A percentile compares a stretch with the other conserved stretches of the same genome.
Evolutionary conservation across 1,139 yeast genomes (phyloP).

Genomic region (Candida dubliniensis): DNA sequence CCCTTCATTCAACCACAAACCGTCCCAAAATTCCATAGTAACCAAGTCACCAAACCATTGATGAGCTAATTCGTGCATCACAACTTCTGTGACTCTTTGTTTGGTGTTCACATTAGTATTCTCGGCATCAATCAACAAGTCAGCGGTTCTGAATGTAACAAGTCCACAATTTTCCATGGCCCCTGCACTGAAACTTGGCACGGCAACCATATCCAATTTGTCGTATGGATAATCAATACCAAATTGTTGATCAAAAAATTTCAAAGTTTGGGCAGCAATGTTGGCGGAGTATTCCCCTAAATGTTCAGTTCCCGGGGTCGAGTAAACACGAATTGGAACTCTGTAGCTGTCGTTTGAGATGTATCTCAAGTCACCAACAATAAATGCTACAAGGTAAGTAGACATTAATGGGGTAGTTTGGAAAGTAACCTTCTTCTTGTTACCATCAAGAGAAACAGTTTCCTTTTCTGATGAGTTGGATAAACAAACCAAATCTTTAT

Average conservation of each 20-base stretch:
- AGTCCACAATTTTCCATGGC: slow-evolving; percentile 68
- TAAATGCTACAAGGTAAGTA: slow-evolving; percentile 76
- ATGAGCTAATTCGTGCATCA: slow-evolving; percentile 63
- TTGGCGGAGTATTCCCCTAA: slow-evolving; percentile 52
- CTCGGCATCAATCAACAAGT: slow-evolving; percentile 48
- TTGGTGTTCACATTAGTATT: slow-evolving; percentile 45
- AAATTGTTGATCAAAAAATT: slow-evolving; percentile 50
- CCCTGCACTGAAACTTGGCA: slow-evolving; percentile 58
- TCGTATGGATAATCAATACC: slow-evolving; percentile 62
- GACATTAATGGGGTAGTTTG: slow-evolving; percentile 71
- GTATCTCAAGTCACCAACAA: slow-evolving; percentile 74
- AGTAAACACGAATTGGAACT: slow-evolving; percentile 58
- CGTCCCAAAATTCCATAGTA: slow-evolving; percentile 68
- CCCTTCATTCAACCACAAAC: slow-evolving; percentile 63
- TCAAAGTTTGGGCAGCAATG: slow-evolving; percentile 52
- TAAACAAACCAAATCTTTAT: slow-evolving; percentile 60
- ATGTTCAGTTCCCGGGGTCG: slow-evolving; percentile 53
- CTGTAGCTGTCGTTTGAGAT: slow-evolving; percentile 65
- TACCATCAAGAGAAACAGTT: slow-evolving; percentile 43
- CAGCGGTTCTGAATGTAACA: slow-evolving; percentile 55
- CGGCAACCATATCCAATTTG: slow-evolving; percentile 57
- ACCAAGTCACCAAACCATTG: slow-evolving; percentile 67
- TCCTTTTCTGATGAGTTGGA: slow-evolving; percentile 76
- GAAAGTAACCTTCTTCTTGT: slow-evolving; percentile 51
- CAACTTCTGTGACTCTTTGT: slow-evolving; percentile 58